phyloP scores from a whole-genome alignment of 371 early-diverging fungal species.

The Homolaphlyctis polyrhiza region DNA sequence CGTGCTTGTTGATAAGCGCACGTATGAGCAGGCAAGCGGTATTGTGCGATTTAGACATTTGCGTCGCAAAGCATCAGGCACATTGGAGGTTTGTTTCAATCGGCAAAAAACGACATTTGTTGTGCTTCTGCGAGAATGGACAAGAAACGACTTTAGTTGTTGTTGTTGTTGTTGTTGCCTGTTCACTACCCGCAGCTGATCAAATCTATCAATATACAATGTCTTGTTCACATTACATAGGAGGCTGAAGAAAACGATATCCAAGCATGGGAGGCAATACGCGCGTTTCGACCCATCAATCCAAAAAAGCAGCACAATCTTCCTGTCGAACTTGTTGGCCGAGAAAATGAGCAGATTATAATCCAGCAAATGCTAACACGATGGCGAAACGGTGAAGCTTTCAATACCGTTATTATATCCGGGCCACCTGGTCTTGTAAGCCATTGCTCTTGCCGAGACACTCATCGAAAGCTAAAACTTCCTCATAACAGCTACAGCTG shows the following conservation, averaged over 20 bases:
- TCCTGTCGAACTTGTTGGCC: background rate
- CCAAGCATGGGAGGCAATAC: background rate
- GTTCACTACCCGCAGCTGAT: too few species aligned
- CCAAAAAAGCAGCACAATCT: background rate
- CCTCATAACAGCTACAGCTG: background rate
- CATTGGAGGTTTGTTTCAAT: too few species aligned
- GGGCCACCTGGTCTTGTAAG: background rate
- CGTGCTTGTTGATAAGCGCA: background rate
- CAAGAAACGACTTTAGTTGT: too few species aligned
- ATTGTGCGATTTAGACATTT: background rate
- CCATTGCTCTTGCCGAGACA: background rate
- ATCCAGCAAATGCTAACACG: background rate
- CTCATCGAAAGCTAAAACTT: background rate
- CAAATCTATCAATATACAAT: too few species aligned
- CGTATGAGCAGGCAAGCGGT: background rate
- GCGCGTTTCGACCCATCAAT: background rate
- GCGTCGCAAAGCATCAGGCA: background rate
- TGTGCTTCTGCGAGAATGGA: too few species aligned
- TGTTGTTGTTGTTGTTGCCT: too few species aligned
- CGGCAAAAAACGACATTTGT: too few species aligned
- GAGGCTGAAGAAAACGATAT: background rate
- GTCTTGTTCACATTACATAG: too few species aligned
- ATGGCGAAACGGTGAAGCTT: background rate
- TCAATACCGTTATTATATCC: background rate
- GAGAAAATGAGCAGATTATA: background rate